Conservation (phyloP, 2,329 filamentous ascomycete species). For the Pyricularia pennisetigena region DNA sequence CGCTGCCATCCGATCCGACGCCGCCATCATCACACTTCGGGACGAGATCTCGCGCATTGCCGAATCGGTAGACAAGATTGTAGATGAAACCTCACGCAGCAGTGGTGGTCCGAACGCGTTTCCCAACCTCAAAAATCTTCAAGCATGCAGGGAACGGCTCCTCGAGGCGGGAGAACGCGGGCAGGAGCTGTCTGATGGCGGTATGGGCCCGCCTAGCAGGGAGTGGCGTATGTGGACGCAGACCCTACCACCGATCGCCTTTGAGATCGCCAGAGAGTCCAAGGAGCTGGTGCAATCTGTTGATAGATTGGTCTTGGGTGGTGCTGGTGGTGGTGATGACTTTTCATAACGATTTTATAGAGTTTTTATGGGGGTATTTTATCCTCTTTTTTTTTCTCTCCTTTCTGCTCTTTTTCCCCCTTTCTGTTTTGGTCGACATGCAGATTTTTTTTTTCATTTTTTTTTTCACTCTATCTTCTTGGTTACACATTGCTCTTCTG, state of each 20-base stretch:
- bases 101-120: slow-evolving; percentile 23
- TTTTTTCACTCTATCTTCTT: not conserved
- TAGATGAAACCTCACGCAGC: slow-evolving; percentile 50
- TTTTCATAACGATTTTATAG: slow-evolving; percentile 13
- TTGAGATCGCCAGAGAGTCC: slow-evolving; percentile 72
- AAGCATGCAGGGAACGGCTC: slow-evolving; percentile 54
- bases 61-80: slow-evolving; percentile 59
- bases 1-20: slow-evolving; percentile 56
- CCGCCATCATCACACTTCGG: slow-evolving; percentile 53
- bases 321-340: slow-evolving; percentile 12
- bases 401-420: not conserved
- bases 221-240: slow-evolving; percentile 58
- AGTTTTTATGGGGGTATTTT: slow-evolving; percentile 2
- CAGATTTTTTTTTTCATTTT: no score
- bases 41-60: slow-evolving; percentile 63
- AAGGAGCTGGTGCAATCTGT: slow-evolving; percentile 53
- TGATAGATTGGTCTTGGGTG: slow-evolving; percentile 14
- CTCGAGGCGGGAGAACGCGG: slow-evolving; percentile 53
- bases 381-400: not conserved
- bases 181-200: slow-evolving; percentile 43
- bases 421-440: not conserved
- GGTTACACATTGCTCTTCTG: not conserved
- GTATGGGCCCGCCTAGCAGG: slow-evolving; percentile 38
- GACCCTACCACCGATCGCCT: slow-evolving; percentile 72
- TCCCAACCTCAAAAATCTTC: slow-evolving; percentile 37